phyloP scores from a whole-genome alignment of 139 green algal species.

The Marvania coccoides region DNA sequence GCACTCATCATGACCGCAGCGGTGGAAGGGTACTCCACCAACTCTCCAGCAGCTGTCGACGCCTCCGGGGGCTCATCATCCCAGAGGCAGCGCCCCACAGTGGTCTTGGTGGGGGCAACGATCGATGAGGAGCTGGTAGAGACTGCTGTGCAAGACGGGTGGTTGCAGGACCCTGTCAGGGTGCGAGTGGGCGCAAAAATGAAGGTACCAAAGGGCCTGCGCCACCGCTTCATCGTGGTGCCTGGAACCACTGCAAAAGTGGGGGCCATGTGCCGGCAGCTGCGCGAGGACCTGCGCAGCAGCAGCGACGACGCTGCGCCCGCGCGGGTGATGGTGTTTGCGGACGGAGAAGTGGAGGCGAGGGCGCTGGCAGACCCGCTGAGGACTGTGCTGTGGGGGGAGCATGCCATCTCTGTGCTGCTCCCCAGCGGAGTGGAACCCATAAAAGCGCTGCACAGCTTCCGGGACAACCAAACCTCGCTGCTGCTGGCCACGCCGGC shows the following conservation, averaged over 20 bases:
- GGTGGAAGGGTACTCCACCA: background rate
- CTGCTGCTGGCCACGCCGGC: constrained; percentile 63
- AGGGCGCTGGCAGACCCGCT: constrained; percentile 45
- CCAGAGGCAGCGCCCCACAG: constrained; percentile 28
- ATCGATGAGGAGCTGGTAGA: constrained; percentile 30
- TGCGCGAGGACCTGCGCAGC: constrained; percentile 48
- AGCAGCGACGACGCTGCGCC: constrained; percentile 36
- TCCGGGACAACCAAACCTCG: constrained; percentile 59
- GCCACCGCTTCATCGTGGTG: constrained; percentile 45
- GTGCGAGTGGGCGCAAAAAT: constrained; percentile 29
- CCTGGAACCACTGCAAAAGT: constrained; percentile 20
- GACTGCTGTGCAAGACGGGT: constrained; percentile 29
- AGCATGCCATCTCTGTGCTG: constrained; percentile 72
- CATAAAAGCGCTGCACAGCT: constrained; percentile 60
- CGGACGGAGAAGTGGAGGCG: constrained; percentile 37
- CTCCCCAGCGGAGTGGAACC: constrained; percentile 65
- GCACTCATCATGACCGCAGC: constrained; percentile 38
- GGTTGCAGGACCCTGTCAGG: constrained; percentile 48
- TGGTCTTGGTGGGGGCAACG: constrained; percentile 69
- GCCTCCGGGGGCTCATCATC: background rate
- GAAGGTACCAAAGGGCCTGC: constrained; percentile 29
- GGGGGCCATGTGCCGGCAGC: constrained; percentile 42
- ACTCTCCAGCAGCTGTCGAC: background rate
- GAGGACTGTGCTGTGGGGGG: constrained; percentile 60
- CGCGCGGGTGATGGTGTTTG: constrained; percentile 61